Conservation (phyloP, 768 basidiomycete genomes). For the Galerina sulciceps region DNA sequence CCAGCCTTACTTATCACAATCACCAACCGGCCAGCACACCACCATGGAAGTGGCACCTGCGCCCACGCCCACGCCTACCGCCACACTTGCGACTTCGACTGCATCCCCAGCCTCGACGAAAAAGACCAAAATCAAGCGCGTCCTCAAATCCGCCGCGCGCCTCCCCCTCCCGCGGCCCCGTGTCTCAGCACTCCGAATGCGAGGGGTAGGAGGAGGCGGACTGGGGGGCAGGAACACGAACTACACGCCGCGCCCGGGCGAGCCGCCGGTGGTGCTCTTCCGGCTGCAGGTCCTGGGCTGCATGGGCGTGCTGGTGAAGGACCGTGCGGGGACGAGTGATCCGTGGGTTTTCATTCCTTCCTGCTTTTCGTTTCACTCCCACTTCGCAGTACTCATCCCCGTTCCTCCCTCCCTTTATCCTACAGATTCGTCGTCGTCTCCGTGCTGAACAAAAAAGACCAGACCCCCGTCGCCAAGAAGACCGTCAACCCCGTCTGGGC, state of each 20-base stretch:
- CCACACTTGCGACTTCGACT: too few species aligned
- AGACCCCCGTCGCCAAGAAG: constrained; percentile 79
- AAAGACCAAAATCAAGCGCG: constrained; percentile 56
- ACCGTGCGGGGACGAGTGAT: constrained; percentile 73
- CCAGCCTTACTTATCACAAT: too few species aligned
- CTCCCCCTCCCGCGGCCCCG: constrained; percentile 58
- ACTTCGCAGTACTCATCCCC: background rate
- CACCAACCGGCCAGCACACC: too few species aligned
- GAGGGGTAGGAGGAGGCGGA: constrained; percentile 29
- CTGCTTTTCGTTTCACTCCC: background rate
- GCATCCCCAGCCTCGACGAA: constrained; percentile 10
- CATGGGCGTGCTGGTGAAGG: constrained; percentile 62
- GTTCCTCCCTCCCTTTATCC: background rate
- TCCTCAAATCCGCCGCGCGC: constrained; percentile 60
- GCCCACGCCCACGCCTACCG: too few species aligned
- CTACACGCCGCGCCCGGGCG: constrained; percentile 55
- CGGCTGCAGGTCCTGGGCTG: constrained; percentile 73
- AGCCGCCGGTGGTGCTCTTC: constrained; percentile 68
- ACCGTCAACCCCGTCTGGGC: constrained; percentile 69
- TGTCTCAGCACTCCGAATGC: constrained; percentile 38
- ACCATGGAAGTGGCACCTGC: too few species aligned
- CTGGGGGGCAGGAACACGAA: constrained; percentile 23
- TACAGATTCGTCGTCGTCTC: constrained; percentile 73
- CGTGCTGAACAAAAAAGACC: constrained; percentile 57
- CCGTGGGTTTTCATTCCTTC: constrained; percentile 56